A percentile compares a stretch with the other conserved stretches of the same genome.
These are phyloP conservation scores for Botrytis byssoidea DNA, from an alignment of 2,329 filamentous ascomycete species.

Conservation along the genomic window DNA sequence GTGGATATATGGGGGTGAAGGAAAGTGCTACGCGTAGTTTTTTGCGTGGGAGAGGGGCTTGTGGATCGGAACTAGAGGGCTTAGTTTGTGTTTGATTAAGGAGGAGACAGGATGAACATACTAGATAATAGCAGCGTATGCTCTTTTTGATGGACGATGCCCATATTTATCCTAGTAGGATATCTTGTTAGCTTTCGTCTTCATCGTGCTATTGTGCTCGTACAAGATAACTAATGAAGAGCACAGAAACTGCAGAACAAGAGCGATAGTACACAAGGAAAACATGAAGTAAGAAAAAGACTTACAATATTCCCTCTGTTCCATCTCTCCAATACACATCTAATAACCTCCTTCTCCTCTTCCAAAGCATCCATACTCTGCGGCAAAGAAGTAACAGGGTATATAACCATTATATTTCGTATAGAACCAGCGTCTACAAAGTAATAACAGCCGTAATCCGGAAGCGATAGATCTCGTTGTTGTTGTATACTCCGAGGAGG, in stretches of 20 bases:
- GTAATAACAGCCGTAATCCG: not conserved
- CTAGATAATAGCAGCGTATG: not conserved
- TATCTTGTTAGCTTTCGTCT: not conserved
- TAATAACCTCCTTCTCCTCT: not conserved
- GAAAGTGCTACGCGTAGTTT: constrained; percentile 1
- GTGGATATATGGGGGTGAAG: not conserved
- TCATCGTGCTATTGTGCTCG: not conserved
- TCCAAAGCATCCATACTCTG: not conserved
- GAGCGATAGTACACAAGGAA: not conserved
- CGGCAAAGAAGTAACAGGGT: not conserved
- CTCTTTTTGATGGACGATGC: not conserved
- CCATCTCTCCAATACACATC: not conserved
- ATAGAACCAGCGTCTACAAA: not conserved
- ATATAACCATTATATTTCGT: not conserved
- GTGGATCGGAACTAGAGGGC: not conserved
- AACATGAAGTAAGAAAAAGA: too few species aligned
- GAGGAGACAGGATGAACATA: not conserved
- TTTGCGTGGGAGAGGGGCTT: not conserved
- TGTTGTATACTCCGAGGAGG: not conserved
- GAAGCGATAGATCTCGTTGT: not conserved
- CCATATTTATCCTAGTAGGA: not conserved
- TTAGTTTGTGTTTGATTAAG: not conserved
- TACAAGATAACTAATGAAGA: not conserved
- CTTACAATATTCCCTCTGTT: not conserved
- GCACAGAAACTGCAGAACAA: not conserved